These are phyloP conservation scores for Penicillium simplicissimum DNA, from an alignment of 495 filamentous ascomycete species.

Conservation along the genomic window DNA sequence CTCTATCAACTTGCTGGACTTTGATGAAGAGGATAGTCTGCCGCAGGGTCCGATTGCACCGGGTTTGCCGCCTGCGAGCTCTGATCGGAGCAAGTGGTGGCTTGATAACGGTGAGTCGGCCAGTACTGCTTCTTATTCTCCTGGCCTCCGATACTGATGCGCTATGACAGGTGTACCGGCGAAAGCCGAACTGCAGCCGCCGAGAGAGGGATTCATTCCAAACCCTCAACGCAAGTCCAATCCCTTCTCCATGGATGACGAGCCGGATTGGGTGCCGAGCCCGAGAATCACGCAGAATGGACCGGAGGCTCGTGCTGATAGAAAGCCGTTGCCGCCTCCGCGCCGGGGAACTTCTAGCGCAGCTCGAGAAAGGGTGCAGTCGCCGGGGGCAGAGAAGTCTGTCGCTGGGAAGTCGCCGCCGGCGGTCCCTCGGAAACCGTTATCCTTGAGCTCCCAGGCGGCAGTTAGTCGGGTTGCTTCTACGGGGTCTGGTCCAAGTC, in stretches of 20 bases:
- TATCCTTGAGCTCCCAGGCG: constrained; percentile 28
- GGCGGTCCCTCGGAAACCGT: constrained; percentile 38
- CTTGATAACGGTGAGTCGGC: constrained; percentile 66
- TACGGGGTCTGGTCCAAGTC: not conserved
- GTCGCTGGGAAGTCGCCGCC: constrained; percentile 23
- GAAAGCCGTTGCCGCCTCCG: constrained; percentile 19
- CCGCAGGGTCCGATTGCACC: constrained; percentile 75
- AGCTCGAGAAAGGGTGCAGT: not conserved
- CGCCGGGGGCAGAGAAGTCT: not conserved
- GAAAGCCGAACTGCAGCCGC: constrained; percentile 67
- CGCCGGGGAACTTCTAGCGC: constrained; percentile 9
- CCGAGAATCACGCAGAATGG: not conserved
- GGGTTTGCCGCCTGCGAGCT: constrained; percentile 84
- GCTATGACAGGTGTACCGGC: constrained; percentile 62
- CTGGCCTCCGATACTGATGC: constrained; percentile 13
- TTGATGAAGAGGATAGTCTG: constrained; percentile 72
- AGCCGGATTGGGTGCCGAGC: constrained; percentile 71
- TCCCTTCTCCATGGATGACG: constrained; percentile 68
- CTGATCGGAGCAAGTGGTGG: constrained; percentile 93
- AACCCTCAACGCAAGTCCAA: constrained; percentile 78
- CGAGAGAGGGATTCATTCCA: constrained; percentile 56
- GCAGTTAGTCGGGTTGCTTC: not conserved
- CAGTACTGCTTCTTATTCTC: not conserved
- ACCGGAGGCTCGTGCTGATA: not conserved
- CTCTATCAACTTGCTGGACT: constrained; percentile 52